phyloP scores from a whole-genome alignment of 495 filamentous ascomycete genomes.

The Aspergillus mulundensis region DNA sequence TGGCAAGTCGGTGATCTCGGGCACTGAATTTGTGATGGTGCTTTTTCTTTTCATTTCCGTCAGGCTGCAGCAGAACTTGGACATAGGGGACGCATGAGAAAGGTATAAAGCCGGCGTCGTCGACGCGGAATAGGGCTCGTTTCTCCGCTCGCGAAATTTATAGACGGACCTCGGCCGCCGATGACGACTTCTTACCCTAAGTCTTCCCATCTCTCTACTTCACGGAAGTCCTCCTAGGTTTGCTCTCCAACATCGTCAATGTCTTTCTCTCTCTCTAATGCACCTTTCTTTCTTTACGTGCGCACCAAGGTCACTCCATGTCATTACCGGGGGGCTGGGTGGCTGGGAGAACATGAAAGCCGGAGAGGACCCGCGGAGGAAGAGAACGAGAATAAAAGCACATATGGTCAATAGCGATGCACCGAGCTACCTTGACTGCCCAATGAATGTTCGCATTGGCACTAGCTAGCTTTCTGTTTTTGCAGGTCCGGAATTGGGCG shows the following conservation, averaged over 20 bases:
- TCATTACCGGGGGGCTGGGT: slow-evolving; percentile 30
- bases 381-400: background rate
- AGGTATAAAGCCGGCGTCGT: slow-evolving; percentile 13
- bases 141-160: background rate
- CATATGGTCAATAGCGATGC: slow-evolving; percentile 2
- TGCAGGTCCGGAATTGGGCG: background rate
- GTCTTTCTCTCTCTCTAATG: background rate
- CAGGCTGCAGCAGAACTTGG: slow-evolving; percentile 5
- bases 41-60: slow-evolving; percentile 3
- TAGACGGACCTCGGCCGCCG: background rate
- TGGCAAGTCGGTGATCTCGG: slow-evolving; percentile 23
- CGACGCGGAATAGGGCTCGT: background rate
- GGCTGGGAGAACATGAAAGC: slow-evolving; percentile 33
- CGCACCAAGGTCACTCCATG: background rate
- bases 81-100: background rate
- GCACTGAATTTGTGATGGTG: slow-evolving; percentile 5
- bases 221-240: background rate
- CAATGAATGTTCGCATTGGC: background rate
- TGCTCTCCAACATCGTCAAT: background rate
- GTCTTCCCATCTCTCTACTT: slow-evolving; percentile 4
- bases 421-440: background rate
- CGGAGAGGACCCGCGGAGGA: slow-evolving; percentile 17
- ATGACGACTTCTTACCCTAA: slow-evolving; percentile 1
- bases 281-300: background rate
- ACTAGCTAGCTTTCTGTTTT: background rate